Base-by-base conservation (phyloP, 805 yeast species). In the Metschnikowia kofuensis region DNA sequence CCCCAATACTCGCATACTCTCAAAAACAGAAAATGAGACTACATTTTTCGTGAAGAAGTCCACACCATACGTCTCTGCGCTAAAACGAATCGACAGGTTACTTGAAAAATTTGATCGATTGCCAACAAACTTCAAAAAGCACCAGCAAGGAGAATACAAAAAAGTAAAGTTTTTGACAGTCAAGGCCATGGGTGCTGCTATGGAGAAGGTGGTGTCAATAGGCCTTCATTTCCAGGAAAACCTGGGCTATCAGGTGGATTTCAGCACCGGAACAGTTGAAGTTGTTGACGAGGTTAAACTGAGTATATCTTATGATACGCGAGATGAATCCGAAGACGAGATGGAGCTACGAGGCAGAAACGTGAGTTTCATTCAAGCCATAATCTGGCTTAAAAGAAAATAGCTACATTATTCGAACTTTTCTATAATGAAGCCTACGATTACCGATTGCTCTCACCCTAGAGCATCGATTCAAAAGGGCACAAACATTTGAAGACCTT, bases 41-140 rank as follows among this genome's bases (percentile, higher is more conserved):
- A 73, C 78, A 2, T 66, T 87, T 10, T 77, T 79, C 50, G 72
- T 89, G 35, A 85, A 87, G 54, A 65, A 84, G 1, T 63, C 66
- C 1, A 85, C 96, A 4, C 94, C 96, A 2, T 87, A 75, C 57
- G 74, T 88, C 11, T 79, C 92, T 10, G 89, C 87, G 0, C 59
- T 89, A 38, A 89, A 89, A 59, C 74, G 87, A 44, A 76, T 84
- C 2, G 74, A 74, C 37, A 82, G 80, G 59, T 69, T 75, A 44
- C 62, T 89, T 21, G 68, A 63, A 6, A 75, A 73, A 41, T 72
- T 80, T 52, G 66, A 67, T 47, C 63, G 61, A 37, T 47, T 60
- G 28, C 56, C 51, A 35, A 48, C 45, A 11, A 47, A 47, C 40
- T 48, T 40, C 44, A 52, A 52, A 21, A 66, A 69, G 51, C 66